Percentiles rank a stretch among this genome's conserved stretches.
These are phyloP conservation scores for Plasmodium coatneyi DNA, from an alignment of 169 alveolate genomes.

Conservation along the genomic window DNA sequence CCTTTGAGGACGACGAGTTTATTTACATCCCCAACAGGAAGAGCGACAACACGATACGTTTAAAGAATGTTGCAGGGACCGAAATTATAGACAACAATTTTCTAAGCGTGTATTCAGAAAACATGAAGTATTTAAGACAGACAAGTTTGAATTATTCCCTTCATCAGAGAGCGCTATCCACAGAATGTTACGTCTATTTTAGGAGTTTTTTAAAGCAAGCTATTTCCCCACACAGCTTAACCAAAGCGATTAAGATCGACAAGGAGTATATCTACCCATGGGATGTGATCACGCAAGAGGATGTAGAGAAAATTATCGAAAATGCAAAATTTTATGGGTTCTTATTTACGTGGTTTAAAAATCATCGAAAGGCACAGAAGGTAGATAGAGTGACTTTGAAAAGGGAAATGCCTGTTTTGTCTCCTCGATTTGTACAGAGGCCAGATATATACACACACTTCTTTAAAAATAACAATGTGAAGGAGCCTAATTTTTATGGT, in stretches of 20 bases:
- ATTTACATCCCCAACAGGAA: slow-evolving; percentile 27
- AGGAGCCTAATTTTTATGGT: slow-evolving; percentile 62
- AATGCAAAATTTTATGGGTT: slow-evolving; percentile 55
- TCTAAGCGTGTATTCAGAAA: slow-evolving; percentile 44
- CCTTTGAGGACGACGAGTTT: slow-evolving; percentile 20
- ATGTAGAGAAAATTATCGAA: slow-evolving; percentile 39
- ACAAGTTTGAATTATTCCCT: slow-evolving; percentile 48
- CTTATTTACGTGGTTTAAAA: slow-evolving; percentile 64
- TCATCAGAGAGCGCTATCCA: slow-evolving; percentile 39
- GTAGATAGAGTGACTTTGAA: slow-evolving; percentile 17
- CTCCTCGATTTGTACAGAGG: slow-evolving; percentile 42
- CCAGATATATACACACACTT: slow-evolving; percentile 40
- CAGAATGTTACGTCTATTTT: slow-evolving; percentile 66
- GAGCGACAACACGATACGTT: slow-evolving; percentile 46
- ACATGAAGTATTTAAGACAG: slow-evolving; percentile 56
- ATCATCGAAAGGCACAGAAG: slow-evolving; percentile 67
- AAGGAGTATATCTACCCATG: slow-evolving; percentile 71
- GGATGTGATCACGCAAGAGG: slow-evolving; percentile 65
- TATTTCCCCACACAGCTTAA: slow-evolving; percentile 61
- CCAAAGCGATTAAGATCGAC: slow-evolving; percentile 62
- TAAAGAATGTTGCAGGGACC: slow-evolving; percentile 34
- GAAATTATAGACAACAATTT: slow-evolving; percentile 51
- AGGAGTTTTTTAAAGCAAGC: slow-evolving; percentile 64
- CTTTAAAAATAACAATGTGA: slow-evolving; percentile 17
- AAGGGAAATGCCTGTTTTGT: slow-evolving; percentile 65